A percentile compares a stretch with the other conserved stretches of the same genome.
Conservation (phyloP, 768 basidiomycete species). For the Russula brevipes region DNA sequence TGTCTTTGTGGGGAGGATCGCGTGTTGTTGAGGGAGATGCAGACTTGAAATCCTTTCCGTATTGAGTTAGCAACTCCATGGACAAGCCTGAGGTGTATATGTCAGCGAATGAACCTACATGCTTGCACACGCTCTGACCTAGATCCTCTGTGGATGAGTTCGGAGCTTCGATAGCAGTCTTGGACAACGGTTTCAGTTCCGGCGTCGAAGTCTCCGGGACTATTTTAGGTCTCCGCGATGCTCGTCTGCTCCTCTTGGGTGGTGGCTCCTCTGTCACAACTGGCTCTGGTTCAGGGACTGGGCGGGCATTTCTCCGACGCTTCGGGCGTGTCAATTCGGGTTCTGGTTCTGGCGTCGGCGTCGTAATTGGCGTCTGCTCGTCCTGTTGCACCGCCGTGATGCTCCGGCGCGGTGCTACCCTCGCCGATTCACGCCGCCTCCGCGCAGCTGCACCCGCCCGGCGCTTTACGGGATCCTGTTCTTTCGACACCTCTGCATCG, state of each 20-base stretch:
- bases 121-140: constrained; percentile 36
- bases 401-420: constrained; percentile 18
- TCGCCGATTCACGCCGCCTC: constrained; percentile 13
- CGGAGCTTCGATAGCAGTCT: constrained; percentile 1
- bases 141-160: constrained; percentile 58
- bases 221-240: background rate
- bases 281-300: constrained; percentile 24
- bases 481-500: constrained; percentile 44
- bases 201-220: background rate
- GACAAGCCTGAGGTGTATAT: constrained; percentile 41
- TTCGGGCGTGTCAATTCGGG: constrained; percentile 31
- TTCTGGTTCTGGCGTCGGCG: constrained; percentile 70
- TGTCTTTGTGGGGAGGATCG: constrained; percentile 21
- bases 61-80: constrained; percentile 49
- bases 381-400: constrained; percentile 37
- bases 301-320: constrained; percentile 32
- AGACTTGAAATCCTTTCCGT: constrained; percentile 60
- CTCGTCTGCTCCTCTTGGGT: constrained; percentile 4
- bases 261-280: constrained; percentile 16
- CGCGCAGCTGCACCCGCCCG: constrained; percentile 16
- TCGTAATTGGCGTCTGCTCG: constrained; percentile 47
- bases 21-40: constrained; percentile 30
- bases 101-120: constrained; percentile 19
- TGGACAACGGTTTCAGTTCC: constrained; percentile 2
- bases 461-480: constrained; percentile 22